Percentiles rank a stretch among this genome's conserved stretches.
phyloP scores from a whole-genome alignment of 495 filamentous ascomycete genomes.

The Penicillium atrosanguineum region DNA sequence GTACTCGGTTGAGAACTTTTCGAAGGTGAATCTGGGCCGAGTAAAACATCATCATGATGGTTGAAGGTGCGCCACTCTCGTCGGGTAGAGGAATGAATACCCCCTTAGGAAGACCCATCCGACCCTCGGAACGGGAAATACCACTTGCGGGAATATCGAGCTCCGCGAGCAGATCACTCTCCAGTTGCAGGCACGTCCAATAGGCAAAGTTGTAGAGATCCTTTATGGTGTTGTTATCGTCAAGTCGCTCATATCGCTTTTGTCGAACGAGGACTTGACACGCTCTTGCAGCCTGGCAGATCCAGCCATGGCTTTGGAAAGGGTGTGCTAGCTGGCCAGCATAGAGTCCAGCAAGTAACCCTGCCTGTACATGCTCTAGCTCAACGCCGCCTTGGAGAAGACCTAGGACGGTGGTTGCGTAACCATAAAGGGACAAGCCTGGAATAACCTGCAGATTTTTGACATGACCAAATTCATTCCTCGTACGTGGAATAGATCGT shows the following conservation, averaged over 20 bases:
- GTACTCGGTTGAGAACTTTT: slow-evolving; percentile 79
- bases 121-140: slow-evolving; percentile 68
- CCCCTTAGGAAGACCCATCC: slow-evolving; percentile 61
- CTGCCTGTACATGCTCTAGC: slow-evolving; percentile 78
- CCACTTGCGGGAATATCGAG: slow-evolving; percentile 77
- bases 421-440: slow-evolving; percentile 82
- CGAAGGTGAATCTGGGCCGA: slow-evolving; percentile 81
- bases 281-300: slow-evolving; percentile 71
- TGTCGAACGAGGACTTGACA: slow-evolving; percentile 75
- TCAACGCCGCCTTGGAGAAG: slow-evolving; percentile 73
- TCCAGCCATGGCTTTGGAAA: slow-evolving; percentile 87
- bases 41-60: slow-evolving; percentile 72
- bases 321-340: slow-evolving; percentile 83
- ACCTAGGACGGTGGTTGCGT: slow-evolving; percentile 85
- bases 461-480: slow-evolving; percentile 17
- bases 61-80: slow-evolving; percentile 31
- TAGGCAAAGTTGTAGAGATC: slow-evolving; percentile 74
- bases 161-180: slow-evolving; percentile 94
- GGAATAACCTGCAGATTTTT: slow-evolving; percentile 86
- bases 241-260: slow-evolving; percentile 35
- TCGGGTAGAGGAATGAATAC: slow-evolving; percentile 30
- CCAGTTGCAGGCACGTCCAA: slow-evolving; percentile 92
- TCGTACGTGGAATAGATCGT: slow-evolving; percentile 10
- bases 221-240: slow-evolving; percentile 21
- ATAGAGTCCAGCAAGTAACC: slow-evolving; percentile 84